These are phyloP conservation scores for Zea mays DNA, from an alignment of 176 grass and related monocot species.

Conservation along the genomic window DNA sequence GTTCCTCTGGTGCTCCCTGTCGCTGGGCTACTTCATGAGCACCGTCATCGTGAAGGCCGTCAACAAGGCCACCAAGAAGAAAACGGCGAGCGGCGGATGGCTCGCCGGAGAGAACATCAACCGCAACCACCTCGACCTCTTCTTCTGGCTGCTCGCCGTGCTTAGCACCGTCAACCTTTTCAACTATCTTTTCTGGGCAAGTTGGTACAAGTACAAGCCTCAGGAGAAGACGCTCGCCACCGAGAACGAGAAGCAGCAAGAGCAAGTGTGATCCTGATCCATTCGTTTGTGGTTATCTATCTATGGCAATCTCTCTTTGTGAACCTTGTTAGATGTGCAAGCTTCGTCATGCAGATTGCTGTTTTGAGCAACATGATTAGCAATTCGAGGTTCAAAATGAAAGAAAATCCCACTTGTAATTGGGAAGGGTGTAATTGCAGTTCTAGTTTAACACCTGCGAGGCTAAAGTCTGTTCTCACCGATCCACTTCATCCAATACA, in stretches of 20 bases:
- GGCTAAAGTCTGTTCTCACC: background rate
- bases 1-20: constrained; percentile 62
- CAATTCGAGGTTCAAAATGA: background rate
- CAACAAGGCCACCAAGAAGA: constrained; percentile 46
- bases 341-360: background rate
- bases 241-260: background rate
- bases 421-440: background rate
- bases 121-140: constrained; percentile 69
- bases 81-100: constrained; percentile 46
- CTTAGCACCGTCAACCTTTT: constrained; percentile 72
- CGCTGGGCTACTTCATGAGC: constrained; percentile 71
- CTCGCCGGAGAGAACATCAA: constrained; percentile 63
- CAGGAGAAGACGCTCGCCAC: background rate
- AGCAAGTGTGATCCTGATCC: constrained; percentile 30
- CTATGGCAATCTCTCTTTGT: no score
- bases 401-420: background rate
- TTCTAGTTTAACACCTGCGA: no score
- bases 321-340: no score
- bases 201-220: constrained; percentile 55
- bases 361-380: background rate
- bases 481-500: background rate
- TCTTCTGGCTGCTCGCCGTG: constrained; percentile 78
- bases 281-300: background rate
- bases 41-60: constrained; percentile 69
- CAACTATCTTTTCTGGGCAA: constrained; percentile 68